Conservation (phyloP, 768 basidiomycete genomes). For the Crassisporium funariophilum region DNA sequence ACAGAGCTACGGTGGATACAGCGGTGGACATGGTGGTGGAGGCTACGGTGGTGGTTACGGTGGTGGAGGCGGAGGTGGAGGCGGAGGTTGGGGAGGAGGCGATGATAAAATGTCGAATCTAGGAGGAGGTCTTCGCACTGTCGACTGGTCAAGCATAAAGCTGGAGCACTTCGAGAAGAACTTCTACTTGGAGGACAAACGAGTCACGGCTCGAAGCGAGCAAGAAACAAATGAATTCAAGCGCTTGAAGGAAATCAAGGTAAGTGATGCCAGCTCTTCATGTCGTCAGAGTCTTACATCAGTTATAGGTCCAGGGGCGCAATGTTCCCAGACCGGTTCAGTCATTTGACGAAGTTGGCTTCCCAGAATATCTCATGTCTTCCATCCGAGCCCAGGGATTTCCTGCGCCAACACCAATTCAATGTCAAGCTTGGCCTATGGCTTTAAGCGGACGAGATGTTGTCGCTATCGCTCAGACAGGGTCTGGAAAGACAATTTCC, state of each 20-base stretch:
- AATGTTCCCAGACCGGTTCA: constrained; percentile 87
- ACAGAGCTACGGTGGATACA: constrained; percentile 50
- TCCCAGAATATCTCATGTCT: constrained; percentile 94
- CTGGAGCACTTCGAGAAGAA: constrained; percentile 95
- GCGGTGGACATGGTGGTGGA: no score
- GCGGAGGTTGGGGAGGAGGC: constrained; percentile 54
- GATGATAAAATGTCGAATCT: constrained; percentile 80
- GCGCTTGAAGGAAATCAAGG: constrained; percentile 84
- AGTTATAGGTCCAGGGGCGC: constrained; percentile 79
- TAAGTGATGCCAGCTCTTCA: constrained; percentile 28
- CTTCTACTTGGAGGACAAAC: constrained; percentile 92
- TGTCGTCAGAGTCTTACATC: neutral
- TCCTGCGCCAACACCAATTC: constrained; percentile 87
- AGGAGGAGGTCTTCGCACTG: constrained; percentile 76
- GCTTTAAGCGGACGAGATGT: constrained; percentile 92
- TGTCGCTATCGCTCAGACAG: constrained; percentile 96
- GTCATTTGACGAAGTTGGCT: constrained; percentile 92
- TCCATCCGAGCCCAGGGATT: constrained; percentile 96
- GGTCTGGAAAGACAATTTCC: constrained; percentile 97
- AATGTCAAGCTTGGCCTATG: constrained; percentile 99
- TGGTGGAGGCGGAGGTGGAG: constrained; percentile 49
- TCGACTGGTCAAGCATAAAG: constrained; percentile 81
- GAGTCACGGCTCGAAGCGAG: constrained; percentile 75
- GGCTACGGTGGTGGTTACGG: constrained; percentile 45
- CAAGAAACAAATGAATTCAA: constrained; percentile 90